Evolutionary conservation across 176 grass and related monocot species (phyloP), one percentile per base, ranked within the genome.

Genomic region (Aegilops speltoides): DNA sequence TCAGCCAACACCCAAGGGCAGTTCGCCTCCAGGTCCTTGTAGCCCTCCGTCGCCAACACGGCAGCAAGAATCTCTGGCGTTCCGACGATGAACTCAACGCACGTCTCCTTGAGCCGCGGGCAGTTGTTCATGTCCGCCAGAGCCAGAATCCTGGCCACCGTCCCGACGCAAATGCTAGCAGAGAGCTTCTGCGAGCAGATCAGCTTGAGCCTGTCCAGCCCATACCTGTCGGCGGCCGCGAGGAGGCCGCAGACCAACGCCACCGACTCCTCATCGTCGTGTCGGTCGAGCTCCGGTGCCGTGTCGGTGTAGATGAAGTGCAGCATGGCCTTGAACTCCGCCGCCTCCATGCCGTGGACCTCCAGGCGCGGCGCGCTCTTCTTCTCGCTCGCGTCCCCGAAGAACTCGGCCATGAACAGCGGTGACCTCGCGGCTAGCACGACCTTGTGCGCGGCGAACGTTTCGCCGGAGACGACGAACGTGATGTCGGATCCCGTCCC

Each of bases 151-250:
- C 6, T 3, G 2, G 28, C 28, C 14, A 15, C 64, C 3, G 87
- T 89, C 11, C 78, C 85, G n/a, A 91, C 36, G 10, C 7, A 25
- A 43, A 89, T 46, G 34, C 52, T 70, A 8, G 28, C 3, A 8
- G 15, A 86, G 19, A 95, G 45, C 82, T 77, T 89, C 5, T 56
- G 29, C 46, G 88, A 89, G 14, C 89, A 93, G 1, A 89, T 86
- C 17, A 77, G 5, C 46, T 89, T 80, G 17, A 81, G 78, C 68
- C 57, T 54, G 4, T 82, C 86, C 69, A 82, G 5, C 29, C 79
- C 71, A 26, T 82, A 82, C 71, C 43, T 77, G 38, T 87, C 61
- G 13, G 79, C 69, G 56, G 61, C 79, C 31, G 26, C 45, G 38
- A 76, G 86, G 17, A 82, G 20, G 68, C 67, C 32, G 0, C 38